Evolutionary conservation across 2,329 filamentous ascomycete genomes (phyloP).

Genomic region (Leptoxyphium fumago): DNA sequence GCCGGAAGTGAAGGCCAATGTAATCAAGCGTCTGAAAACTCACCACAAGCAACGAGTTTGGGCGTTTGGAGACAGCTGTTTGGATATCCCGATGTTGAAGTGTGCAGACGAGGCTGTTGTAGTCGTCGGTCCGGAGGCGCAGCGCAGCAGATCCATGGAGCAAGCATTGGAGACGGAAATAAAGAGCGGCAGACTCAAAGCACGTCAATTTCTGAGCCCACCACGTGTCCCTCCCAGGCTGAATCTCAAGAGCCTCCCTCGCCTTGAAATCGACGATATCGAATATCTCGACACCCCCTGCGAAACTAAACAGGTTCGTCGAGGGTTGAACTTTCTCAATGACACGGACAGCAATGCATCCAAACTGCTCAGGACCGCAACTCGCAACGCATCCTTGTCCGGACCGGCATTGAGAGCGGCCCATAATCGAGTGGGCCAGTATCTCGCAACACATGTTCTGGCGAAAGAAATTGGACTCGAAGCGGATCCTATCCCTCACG

Average conservation of each 20-base stretch:
- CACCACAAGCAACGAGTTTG: constrained; percentile 27
- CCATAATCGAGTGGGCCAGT: constrained; percentile 37
- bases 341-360: constrained; percentile 31
- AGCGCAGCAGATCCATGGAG: constrained; percentile 41
- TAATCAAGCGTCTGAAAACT: constrained; percentile 30
- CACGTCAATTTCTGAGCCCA: constrained; percentile 36
- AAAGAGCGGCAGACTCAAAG: constrained; percentile 22
- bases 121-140: constrained; percentile 35
- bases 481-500: constrained; percentile 33
- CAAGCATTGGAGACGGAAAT: constrained; percentile 29
- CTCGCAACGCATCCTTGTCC: constrained; percentile 32
- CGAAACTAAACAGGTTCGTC: not conserved
- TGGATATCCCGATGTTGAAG: constrained; percentile 44
- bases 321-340: constrained; percentile 21
- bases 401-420: constrained; percentile 35
- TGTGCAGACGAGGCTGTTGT: constrained; percentile 40
- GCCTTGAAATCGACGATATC: constrained; percentile 20
- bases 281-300: constrained; percentile 8
- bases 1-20: constrained; percentile 31
- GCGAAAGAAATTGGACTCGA: constrained; percentile 36
- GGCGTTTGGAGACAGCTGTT: constrained; percentile 46
- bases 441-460: constrained; percentile 38
- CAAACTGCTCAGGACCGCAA: constrained; percentile 40
- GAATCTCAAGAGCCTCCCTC: constrained; percentile 27
- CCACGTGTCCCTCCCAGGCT: constrained; percentile 26